These are phyloP conservation scores for Aspergillus transmontanensis DNA, from an alignment of 2,329 filamentous ascomycete genomes.

Conservation along the genomic window DNA sequence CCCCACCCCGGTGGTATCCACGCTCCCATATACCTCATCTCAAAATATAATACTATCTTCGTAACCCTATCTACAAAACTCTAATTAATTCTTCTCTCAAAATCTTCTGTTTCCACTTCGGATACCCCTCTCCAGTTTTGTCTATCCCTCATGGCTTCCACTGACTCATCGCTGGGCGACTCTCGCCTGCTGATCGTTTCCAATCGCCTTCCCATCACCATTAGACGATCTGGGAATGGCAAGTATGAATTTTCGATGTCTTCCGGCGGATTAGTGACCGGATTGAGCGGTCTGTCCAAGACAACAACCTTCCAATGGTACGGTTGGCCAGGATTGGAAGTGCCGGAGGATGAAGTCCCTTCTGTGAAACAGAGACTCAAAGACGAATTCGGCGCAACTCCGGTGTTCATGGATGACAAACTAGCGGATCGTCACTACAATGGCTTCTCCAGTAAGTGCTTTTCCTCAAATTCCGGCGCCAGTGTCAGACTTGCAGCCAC, in stretches of 20 bases:
- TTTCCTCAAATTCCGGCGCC: background rate
- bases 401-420: constrained; percentile 87
- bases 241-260: constrained; percentile 92
- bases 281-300: constrained; percentile 83
- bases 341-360: constrained; percentile 76
- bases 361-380: constrained; percentile 73
- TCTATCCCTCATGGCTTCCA: constrained; percentile 12
- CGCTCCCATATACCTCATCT: background rate
- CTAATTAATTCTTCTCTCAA: background rate
- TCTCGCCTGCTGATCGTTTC: constrained; percentile 75
- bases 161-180: constrained; percentile 20
- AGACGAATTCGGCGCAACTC: constrained; percentile 81
- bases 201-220: constrained; percentile 90
- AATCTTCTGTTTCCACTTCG: background rate
- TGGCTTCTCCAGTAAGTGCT: constrained; percentile 79
- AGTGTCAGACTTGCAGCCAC: background rate
- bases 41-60: background rate
- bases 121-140: background rate
- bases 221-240: constrained; percentile 85
- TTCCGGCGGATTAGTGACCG: constrained; percentile 87
- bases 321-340: constrained; percentile 88
- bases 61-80: constrained; percentile 2
- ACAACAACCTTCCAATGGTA: constrained; percentile 94
- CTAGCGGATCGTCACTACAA: constrained; percentile 93
- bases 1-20: background rate